Base-by-base conservation (phyloP, 2,329 filamentous ascomycete genomes). In the Alternaria ethzedia region DNA sequence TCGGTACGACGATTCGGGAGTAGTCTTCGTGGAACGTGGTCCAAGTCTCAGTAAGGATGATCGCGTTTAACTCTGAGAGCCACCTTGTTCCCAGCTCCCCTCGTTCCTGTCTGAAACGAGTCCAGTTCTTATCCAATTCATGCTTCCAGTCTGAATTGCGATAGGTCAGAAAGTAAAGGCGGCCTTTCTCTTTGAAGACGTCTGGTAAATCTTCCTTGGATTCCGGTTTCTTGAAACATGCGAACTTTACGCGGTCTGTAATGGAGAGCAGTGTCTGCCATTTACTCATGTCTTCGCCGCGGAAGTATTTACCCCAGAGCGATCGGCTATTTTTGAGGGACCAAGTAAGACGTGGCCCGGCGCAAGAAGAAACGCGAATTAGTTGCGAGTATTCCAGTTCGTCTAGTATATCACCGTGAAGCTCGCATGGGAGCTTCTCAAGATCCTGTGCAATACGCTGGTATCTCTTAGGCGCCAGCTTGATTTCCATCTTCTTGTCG, bases 301-400 rank as follows among this genome's bases (percentile, higher is more conserved):
- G 54, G 57, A 57, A 64, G 6, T 41, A 17, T n/a, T 17, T 17
- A 6, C 43, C 23, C 64, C 60, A 66, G 12, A 30, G 30, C 25
- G 64, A 54, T 7, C 26, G 47, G 36, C 60, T 66, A 20, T 66
- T 46, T n/a, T 55, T 20, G 10, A 64, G 43, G 2, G 64, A 66
- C 64, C 56, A 66, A n/a, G 23, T 51, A 15, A 66, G 43, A 13
- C 60, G 52, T 6, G 64, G 30, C 3, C 64, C 57, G 17, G 63
- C 63, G 51, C 28, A 50, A 9, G 32, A 26, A 7, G 57, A 66
- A 13, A 66, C 44, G 8, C 56, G 60, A 13, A 66, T 54, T 13
- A 66, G 57, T 25, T 66, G 56, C 20, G 52, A 45, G 28, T 63
- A 66, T n/a, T 66, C 52, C 7, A 66, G 57, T 11, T 54, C 57